These are phyloP conservation scores for Chlamydomonas reinhardtii DNA, from an alignment of 163 green algal species.

Conservation along the genomic window DNA sequence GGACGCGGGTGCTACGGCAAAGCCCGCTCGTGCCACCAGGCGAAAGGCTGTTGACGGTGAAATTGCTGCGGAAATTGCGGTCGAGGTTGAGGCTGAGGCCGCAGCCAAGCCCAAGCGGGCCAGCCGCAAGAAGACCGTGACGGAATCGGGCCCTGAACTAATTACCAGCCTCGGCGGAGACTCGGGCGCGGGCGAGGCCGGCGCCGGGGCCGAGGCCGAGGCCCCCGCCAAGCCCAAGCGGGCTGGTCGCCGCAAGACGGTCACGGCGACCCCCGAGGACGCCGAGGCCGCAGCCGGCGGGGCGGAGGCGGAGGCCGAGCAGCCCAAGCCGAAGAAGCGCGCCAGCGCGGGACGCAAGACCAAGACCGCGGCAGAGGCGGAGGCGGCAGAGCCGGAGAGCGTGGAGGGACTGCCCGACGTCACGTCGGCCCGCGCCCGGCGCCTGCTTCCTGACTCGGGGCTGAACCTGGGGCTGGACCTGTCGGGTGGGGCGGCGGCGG, in stretches of 20 bases:
- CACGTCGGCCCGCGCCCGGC: too few species aligned
- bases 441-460: too few species aligned
- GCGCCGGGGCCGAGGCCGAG: not conserved
- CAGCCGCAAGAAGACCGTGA: constrained; percentile 2
- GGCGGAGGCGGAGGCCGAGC: not conserved
- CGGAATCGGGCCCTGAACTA: not conserved
- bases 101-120: constrained; percentile 29
- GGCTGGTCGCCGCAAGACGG: not conserved
- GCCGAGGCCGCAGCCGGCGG: not conserved
- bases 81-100: not conserved
- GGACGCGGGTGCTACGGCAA: too few species aligned
- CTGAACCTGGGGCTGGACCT: too few species aligned
- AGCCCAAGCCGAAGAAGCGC: constrained; percentile 33
- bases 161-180: not conserved
- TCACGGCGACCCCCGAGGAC: not conserved
- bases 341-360: not conserved
- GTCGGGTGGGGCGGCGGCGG: too few species aligned
- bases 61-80: not conserved
- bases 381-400: not conserved
- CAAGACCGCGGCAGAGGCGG: not conserved
- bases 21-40: too few species aligned
- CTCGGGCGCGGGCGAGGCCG: not conserved
- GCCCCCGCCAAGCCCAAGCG: constrained; percentile 23
- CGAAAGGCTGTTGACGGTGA: too few species aligned
- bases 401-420: too few species aligned